phyloP scores from a whole-genome alignment of 2,329 filamentous ascomycete species.

The Stemphylium vesicarium region DNA sequence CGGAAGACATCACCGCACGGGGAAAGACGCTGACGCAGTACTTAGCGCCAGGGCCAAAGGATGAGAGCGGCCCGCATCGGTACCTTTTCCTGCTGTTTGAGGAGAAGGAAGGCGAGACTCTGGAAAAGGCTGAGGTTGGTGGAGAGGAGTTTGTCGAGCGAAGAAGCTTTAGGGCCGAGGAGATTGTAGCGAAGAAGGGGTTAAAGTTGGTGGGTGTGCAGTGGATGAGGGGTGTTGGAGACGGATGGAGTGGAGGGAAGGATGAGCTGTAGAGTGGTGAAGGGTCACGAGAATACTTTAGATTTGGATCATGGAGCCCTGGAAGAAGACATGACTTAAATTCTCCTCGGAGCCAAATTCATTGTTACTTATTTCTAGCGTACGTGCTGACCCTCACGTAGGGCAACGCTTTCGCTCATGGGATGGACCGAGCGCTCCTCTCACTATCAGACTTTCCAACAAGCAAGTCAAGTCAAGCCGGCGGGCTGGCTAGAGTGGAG shows the following conservation, averaged over 20 bases:
- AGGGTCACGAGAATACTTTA: too few species aligned
- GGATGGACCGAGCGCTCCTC: too few species aligned
- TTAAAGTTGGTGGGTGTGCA: constrained; percentile 43
- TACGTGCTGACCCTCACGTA: too few species aligned
- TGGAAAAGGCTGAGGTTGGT: constrained; percentile 40
- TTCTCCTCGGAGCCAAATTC: too few species aligned
- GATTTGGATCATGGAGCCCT: too few species aligned
- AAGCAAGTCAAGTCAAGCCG: too few species aligned
- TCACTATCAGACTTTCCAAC: too few species aligned
- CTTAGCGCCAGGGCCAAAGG: constrained; percentile 43
- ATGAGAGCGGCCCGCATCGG: constrained; percentile 45
- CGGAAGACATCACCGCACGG: constrained; percentile 9
- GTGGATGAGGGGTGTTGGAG: constrained; percentile 48
- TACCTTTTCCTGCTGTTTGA: constrained; percentile 43
- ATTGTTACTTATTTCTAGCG: too few species aligned
- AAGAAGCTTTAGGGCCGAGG: constrained; percentile 34
- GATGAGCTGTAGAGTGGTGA: constrained; percentile 15
- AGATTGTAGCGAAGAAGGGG: constrained; percentile 32
- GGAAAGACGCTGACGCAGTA: constrained; percentile 40
- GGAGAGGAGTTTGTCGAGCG: constrained; percentile 47
- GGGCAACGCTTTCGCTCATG: too few species aligned
- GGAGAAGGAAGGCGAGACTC: constrained; percentile 28
- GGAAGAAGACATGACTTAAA: too few species aligned
- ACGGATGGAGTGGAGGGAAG: constrained; percentile 40
- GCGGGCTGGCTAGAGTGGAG: too few species aligned